Base-by-base conservation (phyloP, 192 early-diverging fungal genomes). In the Geosiphon pyriformis region DNA sequence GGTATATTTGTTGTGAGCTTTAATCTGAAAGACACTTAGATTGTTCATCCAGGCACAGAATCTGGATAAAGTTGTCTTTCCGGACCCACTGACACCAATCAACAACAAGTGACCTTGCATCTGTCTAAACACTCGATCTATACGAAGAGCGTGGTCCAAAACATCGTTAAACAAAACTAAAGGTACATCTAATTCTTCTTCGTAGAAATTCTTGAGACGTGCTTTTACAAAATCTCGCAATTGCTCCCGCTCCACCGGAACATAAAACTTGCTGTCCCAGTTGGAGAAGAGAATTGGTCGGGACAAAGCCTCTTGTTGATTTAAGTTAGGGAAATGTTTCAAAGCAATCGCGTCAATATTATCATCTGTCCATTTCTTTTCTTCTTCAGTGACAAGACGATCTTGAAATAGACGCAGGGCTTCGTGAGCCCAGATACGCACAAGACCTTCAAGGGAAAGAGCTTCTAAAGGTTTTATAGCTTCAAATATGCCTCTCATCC, bases 31-130 rank as follows among this genome's bases (percentile, higher is more conserved):
- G 29, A 98, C 90, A 52, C 84, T 81, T 29, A 98, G 76, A 31
- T 96, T 96, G 73, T 99, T 99, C 94, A 99, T 93, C 98, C 98
- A 99, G 0, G 96, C 96, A n/a, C 96, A 96, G 69, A 99, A 99
- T 4, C 98, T 87, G 8, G 98, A 91, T 61, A 99, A 72, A 3
- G 96, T 98, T 0, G 98, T 98, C 81, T 99, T 99, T 70, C 98
- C 98, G 37, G 86, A 82, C 50, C 98, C 98, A 80, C 91, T 94
- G 4, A 96, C 92, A 70, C 98, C 98, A 69, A 99, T 99, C 49
- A 99, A 78, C 70, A 99, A 82, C 73, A 98, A 82, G 75, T 99
- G 96, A 57, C 98, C 98, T 84, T 98, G 96, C 71, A 88, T 87
- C 74, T 99, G 98, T 30, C 95, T 82, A 76, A 98, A 94, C 10